phyloP scores from a whole-genome alignment of 345 rosid species.

The Linum tenue region DNA sequence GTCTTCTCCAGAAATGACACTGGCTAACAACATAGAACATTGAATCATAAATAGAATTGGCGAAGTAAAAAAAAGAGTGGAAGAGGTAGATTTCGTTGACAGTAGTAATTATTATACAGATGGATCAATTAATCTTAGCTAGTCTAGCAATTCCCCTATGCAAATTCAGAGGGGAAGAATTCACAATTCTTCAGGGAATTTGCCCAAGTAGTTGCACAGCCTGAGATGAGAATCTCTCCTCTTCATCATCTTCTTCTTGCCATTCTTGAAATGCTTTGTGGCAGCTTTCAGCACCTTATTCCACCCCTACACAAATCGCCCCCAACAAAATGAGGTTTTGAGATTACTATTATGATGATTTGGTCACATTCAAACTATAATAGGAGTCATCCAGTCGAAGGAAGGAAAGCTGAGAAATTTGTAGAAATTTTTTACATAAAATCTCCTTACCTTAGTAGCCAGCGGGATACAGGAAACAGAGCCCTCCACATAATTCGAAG shows the following conservation, averaged over 20 bases:
- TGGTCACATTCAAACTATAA: no score
- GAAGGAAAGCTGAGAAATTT: no score
- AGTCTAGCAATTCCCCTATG: no score
- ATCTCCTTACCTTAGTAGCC: slow-evolving; percentile 33
- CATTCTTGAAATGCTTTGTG: slow-evolving; percentile 63
- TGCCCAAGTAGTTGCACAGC: slow-evolving; percentile 34
- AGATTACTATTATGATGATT: no score
- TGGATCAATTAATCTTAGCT: no score
- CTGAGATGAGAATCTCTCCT: slow-evolving; percentile 11
- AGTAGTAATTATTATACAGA: no score
- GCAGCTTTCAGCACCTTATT: slow-evolving; percentile 61
- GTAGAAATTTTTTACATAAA: no score
- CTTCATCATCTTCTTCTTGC: slow-evolving; percentile 26
- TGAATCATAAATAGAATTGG: no score
- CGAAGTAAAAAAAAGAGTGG: no score
- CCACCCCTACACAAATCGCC: slow-evolving; percentile 46
- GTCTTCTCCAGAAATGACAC: no score
- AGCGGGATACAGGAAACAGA: slow-evolving; percentile 35
- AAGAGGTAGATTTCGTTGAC: no score
- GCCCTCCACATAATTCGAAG: slow-evolving; percentile 30
- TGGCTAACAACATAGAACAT: no score
- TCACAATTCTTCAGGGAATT: background rate
- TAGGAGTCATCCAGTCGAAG: background rate
- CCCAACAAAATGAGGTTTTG: background rate
- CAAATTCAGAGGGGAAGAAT: background rate